Percentiles rank a stretch among this genome's conserved stretches.
Conservation (phyloP, 2,329 filamentous ascomycete species). For the Xylaria sp. region DNA sequence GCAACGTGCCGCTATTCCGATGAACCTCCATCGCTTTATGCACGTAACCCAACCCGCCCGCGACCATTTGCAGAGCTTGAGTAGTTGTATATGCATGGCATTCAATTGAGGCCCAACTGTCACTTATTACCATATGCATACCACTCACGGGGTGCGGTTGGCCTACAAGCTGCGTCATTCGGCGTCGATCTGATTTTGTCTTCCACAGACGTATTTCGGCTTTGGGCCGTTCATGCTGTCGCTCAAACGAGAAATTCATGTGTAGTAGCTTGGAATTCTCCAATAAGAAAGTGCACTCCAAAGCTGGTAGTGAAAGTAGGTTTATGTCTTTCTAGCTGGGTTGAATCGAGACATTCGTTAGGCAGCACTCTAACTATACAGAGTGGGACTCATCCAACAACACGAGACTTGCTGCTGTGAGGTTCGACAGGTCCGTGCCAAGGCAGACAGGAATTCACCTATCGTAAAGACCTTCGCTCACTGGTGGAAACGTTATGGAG, state of each 20-base stretch:
- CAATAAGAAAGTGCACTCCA: too few species aligned
- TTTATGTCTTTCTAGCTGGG: too few species aligned
- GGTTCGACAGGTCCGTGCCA: too few species aligned
- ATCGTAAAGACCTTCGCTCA: too few species aligned
- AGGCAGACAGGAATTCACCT: too few species aligned
- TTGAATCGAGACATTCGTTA: too few species aligned
- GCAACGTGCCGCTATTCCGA: conserved; percentile 18
- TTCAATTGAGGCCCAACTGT: conserved; percentile 4
- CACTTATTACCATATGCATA: not conserved
- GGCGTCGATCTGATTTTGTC: not conserved
- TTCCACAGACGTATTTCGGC: not conserved
- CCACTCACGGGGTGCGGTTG: not conserved
- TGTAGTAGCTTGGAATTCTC: not conserved
- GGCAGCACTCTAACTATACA: too few species aligned
- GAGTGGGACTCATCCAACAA: too few species aligned
- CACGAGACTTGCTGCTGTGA: too few species aligned
- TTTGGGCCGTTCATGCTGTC: not conserved
- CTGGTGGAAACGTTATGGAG: too few species aligned
- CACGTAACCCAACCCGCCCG: conserved; percentile 16
- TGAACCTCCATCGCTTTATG: conserved; percentile 13
- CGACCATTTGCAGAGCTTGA: not conserved
- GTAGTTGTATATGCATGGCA: not conserved
- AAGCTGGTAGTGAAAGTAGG: too few species aligned
- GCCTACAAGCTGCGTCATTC: not conserved
- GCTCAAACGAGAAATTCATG: not conserved